Evolutionary conservation across 176 grass and related monocot species (phyloP).

Genomic region (Themeda triandra): DNA sequence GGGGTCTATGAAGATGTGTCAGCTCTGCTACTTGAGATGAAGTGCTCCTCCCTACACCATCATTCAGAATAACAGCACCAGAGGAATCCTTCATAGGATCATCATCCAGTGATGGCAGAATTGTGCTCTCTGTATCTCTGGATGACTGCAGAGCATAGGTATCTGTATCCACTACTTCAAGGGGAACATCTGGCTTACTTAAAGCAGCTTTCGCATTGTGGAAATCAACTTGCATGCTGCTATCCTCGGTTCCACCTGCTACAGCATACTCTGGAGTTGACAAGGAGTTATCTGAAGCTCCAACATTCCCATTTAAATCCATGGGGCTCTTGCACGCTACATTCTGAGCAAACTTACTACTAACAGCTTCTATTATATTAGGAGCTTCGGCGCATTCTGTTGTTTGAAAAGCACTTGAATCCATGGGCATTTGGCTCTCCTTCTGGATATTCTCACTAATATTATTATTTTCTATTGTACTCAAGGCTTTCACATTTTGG

Average conservation of each 20-base stretch:
- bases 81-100: slow-evolving; percentile 25
- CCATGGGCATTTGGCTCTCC: slow-evolving; percentile 21
- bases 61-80: slow-evolving; percentile 28
- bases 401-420: slow-evolving; percentile 14
- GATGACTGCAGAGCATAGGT: slow-evolving; percentile 21
- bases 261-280: not conserved
- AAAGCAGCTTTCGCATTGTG: not conserved
- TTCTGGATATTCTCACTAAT: not conserved
- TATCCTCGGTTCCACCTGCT: slow-evolving; percentile 5
- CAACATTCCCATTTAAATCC: not conserved
- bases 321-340: not conserved
- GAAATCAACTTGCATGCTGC: not conserved
- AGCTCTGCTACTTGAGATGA: slow-evolving; percentile 27
- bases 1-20: slow-evolving; percentile 24
- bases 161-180: not conserved
- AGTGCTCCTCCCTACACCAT: not conserved
- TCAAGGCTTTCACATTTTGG: not conserved
- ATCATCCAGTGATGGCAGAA: not conserved
- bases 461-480: slow-evolving; percentile 4
- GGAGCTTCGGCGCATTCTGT: slow-evolving; percentile 1
- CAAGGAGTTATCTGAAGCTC: not conserved
- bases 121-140: slow-evolving; percentile 28
- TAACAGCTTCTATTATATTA: not conserved
- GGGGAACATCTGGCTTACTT: not conserved
- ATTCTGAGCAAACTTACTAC: not conserved